A percentile compares a stretch with the other conserved stretches of the same genome.
Evolutionary conservation across 2,329 filamentous ascomycete genomes (phyloP).

Genomic region (Microascus cirrosus): DNA sequence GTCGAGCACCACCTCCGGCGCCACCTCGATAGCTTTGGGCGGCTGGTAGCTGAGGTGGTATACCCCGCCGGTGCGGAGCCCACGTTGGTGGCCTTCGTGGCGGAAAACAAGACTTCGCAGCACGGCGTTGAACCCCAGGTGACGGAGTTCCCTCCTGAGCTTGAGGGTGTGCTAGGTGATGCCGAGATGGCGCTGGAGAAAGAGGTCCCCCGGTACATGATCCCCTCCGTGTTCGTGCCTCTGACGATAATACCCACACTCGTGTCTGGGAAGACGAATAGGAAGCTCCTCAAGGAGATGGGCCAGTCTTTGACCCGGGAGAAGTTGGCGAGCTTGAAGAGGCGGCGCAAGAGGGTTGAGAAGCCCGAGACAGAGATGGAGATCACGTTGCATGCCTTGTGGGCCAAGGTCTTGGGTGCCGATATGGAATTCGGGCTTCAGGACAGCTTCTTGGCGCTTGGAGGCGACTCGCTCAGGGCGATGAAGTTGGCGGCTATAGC

Average conservation of each 20-base stretch:
- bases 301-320: conserved; percentile 25
- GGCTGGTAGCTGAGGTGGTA: conserved; percentile 36
- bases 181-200: conserved; percentile 20
- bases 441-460: conserved; percentile 35
- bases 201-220: conserved; percentile 32
- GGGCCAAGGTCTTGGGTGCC: conserved; percentile 23
- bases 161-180: conserved; percentile 16
- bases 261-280: conserved; percentile 37
- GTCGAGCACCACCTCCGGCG: conserved; percentile 36
- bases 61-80: conserved; percentile 30
- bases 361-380: conserved; percentile 26
- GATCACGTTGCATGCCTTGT: conserved; percentile 22
- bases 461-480: conserved; percentile 39
- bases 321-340: conserved; percentile 8
- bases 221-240: conserved; percentile 34
- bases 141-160: conserved; percentile 18
- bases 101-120: conserved; percentile 18
- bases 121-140: conserved; percentile 11
- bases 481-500: conserved; percentile 37
- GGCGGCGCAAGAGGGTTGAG: conserved; percentile 7
- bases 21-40: conserved; percentile 28
- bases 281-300: conserved; percentile 34
- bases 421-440: conserved; percentile 18
- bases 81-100: conserved; percentile 33
- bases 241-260: conserved; percentile 31